phyloP scores from a whole-genome alignment of 306 rosid species.

The Lathyrus sativus region DNA sequence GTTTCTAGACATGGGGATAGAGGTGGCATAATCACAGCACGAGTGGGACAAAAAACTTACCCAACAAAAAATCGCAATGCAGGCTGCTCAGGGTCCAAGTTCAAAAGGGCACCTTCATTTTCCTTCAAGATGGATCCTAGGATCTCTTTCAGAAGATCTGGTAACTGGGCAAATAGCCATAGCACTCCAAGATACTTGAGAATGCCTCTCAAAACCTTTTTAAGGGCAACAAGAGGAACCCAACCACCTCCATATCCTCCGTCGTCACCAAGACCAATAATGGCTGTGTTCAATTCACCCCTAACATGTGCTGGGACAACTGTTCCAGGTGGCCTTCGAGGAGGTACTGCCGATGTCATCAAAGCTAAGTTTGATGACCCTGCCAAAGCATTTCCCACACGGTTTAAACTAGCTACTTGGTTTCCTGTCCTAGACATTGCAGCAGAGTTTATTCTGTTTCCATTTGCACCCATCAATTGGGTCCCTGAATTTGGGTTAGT shows the following conservation, averaged over 20 bases:
- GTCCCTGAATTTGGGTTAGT: slow-evolving; percentile 66
- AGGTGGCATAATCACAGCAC: neutral
- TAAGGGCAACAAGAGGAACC: slow-evolving; percentile 99
- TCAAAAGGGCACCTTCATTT: slow-evolving; percentile 93
- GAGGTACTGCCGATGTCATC: slow-evolving; percentile 61
- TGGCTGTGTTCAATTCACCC: slow-evolving; percentile 96
- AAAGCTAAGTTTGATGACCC: slow-evolving; percentile 81
- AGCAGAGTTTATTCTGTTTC: slow-evolving; percentile 80
- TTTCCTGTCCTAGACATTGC: slow-evolving; percentile 75
- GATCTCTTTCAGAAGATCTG: slow-evolving; percentile 89
- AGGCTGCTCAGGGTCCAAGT: slow-evolving; percentile 99
- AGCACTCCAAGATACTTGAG: slow-evolving; percentile 98
- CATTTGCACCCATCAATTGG: slow-evolving; percentile 70
- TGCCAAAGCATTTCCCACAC: slow-evolving; percentile 75
- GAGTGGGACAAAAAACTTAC: slow-evolving; percentile 45
- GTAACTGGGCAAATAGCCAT: slow-evolving; percentile 98
- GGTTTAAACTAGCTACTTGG: slow-evolving; percentile 75
- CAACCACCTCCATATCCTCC: slow-evolving; percentile 99
- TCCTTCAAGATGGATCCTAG: slow-evolving; percentile 95
- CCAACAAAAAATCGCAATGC: slow-evolving; percentile 98
- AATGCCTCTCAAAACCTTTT: slow-evolving; percentile 95
- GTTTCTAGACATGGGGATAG: neutral
- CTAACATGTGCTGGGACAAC: slow-evolving; percentile 96
- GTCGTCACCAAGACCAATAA: slow-evolving; percentile 99
- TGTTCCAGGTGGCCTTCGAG: slow-evolving; percentile 86